These are phyloP conservation scores for Schwanniomyces pseudopolymorphus DNA, from an alignment of 805 yeast species.

Conservation along the genomic window DNA sequence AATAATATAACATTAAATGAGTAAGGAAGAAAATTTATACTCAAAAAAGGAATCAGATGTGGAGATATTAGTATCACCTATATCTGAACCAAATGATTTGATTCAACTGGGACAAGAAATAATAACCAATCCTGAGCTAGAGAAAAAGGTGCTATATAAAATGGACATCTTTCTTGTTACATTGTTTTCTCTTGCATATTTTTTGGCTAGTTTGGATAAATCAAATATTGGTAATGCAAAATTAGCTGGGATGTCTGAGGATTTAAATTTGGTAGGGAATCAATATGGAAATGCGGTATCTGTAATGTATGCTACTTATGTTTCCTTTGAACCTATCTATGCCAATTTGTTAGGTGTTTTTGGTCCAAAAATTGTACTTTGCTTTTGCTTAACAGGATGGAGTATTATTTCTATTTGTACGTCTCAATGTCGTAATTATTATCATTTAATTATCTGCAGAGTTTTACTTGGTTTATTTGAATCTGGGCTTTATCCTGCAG, in stretches of 20 bases:
- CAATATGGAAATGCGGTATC: slow-evolving; percentile 47
- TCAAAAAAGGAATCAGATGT: not conserved
- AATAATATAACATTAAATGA: not conserved
- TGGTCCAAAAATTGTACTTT: slow-evolving; percentile 26
- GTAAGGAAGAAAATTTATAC: not conserved
- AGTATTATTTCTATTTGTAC: slow-evolving; percentile 19
- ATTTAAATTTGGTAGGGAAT: slow-evolving; percentile 33
- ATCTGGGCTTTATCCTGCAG: slow-evolving; percentile 50
- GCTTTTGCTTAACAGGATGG: slow-evolving; percentile 37
- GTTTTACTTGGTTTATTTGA: slow-evolving; percentile 54
- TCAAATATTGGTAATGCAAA: slow-evolving; percentile 62
- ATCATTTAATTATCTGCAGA: slow-evolving; percentile 45
- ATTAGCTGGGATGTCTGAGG: slow-evolving; percentile 49
- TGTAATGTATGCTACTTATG: slow-evolving; percentile 48
- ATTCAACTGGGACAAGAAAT: not conserved
- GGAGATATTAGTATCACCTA: not conserved
- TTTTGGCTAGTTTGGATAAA: slow-evolving; percentile 39
- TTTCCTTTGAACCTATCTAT: slow-evolving; percentile 38
- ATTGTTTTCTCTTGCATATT: not conserved
- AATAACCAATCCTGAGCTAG: not conserved
- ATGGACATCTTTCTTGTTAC: not conserved
- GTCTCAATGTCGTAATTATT: slow-evolving; percentile 41
- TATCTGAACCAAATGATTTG: not conserved
- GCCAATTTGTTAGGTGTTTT: slow-evolving; percentile 36
- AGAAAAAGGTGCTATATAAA: not conserved